Evolutionary conservation across 2,329 filamentous ascomycete genomes (phyloP), one percentile per base, ranked within the genome.

Genomic region (Calonectria fujianensis): DNA sequence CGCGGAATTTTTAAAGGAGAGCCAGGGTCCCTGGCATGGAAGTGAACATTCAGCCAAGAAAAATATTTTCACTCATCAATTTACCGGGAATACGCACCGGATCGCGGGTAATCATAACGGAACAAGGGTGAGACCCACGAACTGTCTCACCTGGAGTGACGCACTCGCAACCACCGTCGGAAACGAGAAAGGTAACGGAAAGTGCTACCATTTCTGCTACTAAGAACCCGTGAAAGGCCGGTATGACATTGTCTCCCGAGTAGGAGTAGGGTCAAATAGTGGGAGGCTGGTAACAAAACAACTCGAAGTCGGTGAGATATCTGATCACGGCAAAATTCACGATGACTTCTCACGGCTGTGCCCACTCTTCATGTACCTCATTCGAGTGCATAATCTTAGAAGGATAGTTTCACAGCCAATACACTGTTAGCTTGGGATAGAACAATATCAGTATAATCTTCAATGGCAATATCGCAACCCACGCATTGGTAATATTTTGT

Each of bases 91-190:
- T 32, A 45, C 13, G 29, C 18, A 32, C 52, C 20, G 39, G 20
- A 57, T 57, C 50, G 31, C 37, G 65, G 50, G 51, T 57, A 35
- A 52, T 45, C 27, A 16, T 29, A 27, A 41, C 45, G 24, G 48
- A 11, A 39, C 50, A 32, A 41, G 65, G 50, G 65, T 4, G 20
- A 8, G 32, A 32, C n/a, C 48, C 61, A 64, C 61, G 11, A 18
- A 3, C 32, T n/a, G 14, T 54, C 13, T 50, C 65, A 68, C 39
- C 41, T 39, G 61, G 24, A 32, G 27, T 10, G 32, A 68, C n/a
- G 35, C 31, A 32, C n/a, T 69, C 66, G 37, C 66, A 69, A 69
- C 24, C 24, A 48, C 29, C 5, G 31, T 27, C 37, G n/a, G 31
- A 68, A 54, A 14, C 4, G 51, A 27, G 66, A 59, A 32, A n/a